Percentiles rank a stretch among this genome's conserved stretches.
Evolutionary conservation across 495 filamentous ascomycete species (phyloP).

Genomic region (Pseudomonodictys pantanalensis): DNA sequence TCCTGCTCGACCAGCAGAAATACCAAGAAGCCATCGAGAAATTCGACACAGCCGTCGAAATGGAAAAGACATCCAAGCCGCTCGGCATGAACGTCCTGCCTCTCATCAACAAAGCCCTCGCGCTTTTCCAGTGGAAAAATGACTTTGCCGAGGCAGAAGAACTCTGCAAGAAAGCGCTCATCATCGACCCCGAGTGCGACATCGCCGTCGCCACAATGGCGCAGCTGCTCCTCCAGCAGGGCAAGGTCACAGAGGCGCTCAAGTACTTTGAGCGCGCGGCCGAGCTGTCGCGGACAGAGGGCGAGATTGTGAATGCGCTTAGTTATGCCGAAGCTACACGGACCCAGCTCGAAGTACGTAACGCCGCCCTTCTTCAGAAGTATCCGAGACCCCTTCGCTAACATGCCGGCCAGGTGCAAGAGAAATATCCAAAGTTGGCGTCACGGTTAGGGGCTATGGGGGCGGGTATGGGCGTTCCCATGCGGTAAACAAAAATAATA

Average conservation of each 20-base stretch:
- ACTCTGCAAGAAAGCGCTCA: constrained; percentile 93
- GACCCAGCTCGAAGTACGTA: constrained; percentile 74
- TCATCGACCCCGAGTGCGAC: constrained; percentile 98
- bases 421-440: constrained; percentile 95
- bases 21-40: constrained; percentile 94
- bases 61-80: constrained; percentile 92
- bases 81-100: constrained; percentile 95
- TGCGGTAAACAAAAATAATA: constrained; percentile 33
- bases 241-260: constrained; percentile 91
- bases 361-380: not conserved
- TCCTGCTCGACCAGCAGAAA: constrained; percentile 96
- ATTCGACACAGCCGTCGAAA: constrained; percentile 95
- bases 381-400: constrained; percentile 13
- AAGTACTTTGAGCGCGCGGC: constrained; percentile 97
- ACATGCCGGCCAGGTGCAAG: constrained; percentile 61
- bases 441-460: constrained; percentile 77
- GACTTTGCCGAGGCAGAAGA: constrained; percentile 94
- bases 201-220: constrained; percentile 99
- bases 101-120: constrained; percentile 96
- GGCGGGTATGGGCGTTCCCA: constrained; percentile 38
- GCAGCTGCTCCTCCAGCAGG: constrained; percentile 95
- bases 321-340: constrained; percentile 96
- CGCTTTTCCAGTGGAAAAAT: constrained; percentile 96
- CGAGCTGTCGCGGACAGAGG: constrained; percentile 91
- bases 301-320: constrained; percentile 88